Evolutionary conservation across 2,329 filamentous ascomycete genomes (phyloP), one percentile per base, ranked within the genome.

Genomic region (Madurella mycetomatis): DNA sequence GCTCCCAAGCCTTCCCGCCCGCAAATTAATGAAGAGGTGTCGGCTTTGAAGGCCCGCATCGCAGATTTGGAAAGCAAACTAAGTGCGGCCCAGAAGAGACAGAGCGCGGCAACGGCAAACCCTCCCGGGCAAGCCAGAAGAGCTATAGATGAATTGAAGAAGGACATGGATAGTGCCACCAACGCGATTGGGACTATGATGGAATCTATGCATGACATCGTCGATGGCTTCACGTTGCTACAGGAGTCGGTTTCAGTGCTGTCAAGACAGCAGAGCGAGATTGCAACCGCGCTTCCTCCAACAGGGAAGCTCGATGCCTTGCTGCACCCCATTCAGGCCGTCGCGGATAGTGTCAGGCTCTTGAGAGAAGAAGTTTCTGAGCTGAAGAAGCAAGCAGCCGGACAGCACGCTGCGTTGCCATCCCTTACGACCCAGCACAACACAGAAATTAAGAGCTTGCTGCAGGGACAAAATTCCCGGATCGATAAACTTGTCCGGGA

Each of bases 191-290:
- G 25, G 7, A 54, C 51, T 9, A 55, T 62, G 46, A 58, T 63
- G 56, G 59, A 62, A 4, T 63, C 61, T 7, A 59, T 61, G 52
- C 61, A 62, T 40, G 25, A 47, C 18, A 51, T 61, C 9, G 57
- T 57, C 5, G 61, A 63, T 41, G 42, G 44, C 15, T 37, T 61
- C 1, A 42, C 51, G n/a, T 45, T 39, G 9, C 17, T 58, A 9
- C 56, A 56, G n/a, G 56, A 58, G 5, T 56, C 58, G 7, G 25
- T 58, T 4, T 19, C 53, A 0, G 39, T 31, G 3, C 39, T 60
- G 15, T 9, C 31, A 11, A 34, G 25, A 4, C 49, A 58, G 25
- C 55, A 55, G 30, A 47, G 49, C 9, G 34, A 47, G 4, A 34
- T 44, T 12, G 34, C 41, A 11, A 18, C 45, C 19, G 25, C 39